Evolutionary conservation across 257 asterid species (phyloP).

Genomic region (Rehmannia glutinosa): DNA sequence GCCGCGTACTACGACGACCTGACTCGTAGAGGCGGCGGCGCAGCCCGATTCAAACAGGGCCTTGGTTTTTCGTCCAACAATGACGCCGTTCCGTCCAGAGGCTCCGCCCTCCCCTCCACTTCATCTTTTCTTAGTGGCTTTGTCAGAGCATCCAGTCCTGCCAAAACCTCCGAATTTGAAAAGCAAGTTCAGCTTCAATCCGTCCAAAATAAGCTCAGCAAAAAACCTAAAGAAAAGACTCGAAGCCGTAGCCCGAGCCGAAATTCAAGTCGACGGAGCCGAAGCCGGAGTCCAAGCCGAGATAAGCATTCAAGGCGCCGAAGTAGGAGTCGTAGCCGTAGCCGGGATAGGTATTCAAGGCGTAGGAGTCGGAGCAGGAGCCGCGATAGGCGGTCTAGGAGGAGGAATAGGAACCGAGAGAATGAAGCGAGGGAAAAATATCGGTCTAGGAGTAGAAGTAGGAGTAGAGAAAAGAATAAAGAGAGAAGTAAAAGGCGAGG

Average conservation of each 20-base stretch:
- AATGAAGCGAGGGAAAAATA: slow-evolving; percentile 25
- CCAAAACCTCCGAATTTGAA: slow-evolving; percentile 43
- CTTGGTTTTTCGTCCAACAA: slow-evolving; percentile 66
- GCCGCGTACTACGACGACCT: slow-evolving; percentile 93
- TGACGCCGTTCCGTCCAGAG: slow-evolving; percentile 51
- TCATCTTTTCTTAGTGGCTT: slow-evolving; percentile 61
- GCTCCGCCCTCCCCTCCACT: slow-evolving; percentile 61
- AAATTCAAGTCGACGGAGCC: slow-evolving; percentile 16
- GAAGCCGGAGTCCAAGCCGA: slow-evolving; percentile 39
- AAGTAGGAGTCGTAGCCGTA: slow-evolving; percentile 35
- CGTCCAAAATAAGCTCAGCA: slow-evolving; percentile 67
- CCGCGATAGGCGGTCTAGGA: slow-evolving; percentile 34
- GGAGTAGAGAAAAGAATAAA: slow-evolving; percentile 37
- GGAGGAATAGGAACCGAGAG: slow-evolving; percentile 37
- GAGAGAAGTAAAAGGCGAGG: slow-evolving; percentile 39
- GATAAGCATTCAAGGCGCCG: slow-evolving; percentile 29
- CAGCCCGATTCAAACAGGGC: slow-evolving; percentile 89
- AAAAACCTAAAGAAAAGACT: slow-evolving; percentile 32
- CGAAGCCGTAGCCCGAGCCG: slow-evolving; percentile 33
- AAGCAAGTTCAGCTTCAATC: slow-evolving; percentile 64
- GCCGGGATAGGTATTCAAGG: slow-evolving; percentile 37
- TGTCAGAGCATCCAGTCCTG: slow-evolving; percentile 76
- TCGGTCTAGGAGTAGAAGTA: slow-evolving; percentile 40
- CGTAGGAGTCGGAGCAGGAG: slow-evolving; percentile 39
- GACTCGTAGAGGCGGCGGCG: slow-evolving; percentile 83